A percentile compares a stretch with the other conserved stretches of the same genome.
Evolutionary conservation across 495 filamentous ascomycete genomes (phyloP).

Genomic region (Pyrenopolyporus hunteri): DNA sequence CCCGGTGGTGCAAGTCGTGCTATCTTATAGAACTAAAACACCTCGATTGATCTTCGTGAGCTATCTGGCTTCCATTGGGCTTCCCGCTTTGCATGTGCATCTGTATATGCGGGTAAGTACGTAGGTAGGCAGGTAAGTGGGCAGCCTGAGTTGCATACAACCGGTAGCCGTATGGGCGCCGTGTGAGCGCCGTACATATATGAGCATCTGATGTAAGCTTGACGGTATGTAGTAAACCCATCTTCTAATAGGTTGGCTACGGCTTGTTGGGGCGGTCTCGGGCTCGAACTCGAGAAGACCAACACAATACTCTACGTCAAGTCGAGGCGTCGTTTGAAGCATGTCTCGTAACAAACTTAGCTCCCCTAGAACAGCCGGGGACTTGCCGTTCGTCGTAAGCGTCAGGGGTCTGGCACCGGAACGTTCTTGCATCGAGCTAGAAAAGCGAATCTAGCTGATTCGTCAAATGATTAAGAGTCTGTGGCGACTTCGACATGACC

Average conservation of each 20-base stretch:
- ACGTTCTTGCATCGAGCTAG: conserved; percentile 34
- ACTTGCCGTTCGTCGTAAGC: conserved; percentile 31
- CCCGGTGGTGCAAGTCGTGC: background rate
- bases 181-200: conserved; percentile 1
- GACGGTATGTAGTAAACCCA: no score
- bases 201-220: background rate
- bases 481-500: background rate
- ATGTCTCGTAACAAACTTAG: conserved; percentile 50
- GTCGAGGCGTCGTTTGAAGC: conserved; percentile 52
- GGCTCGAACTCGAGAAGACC: background rate
- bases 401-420: conserved; percentile 22
- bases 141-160: conserved; percentile 26
- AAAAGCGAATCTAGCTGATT: conserved; percentile 43
- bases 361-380: conserved; percentile 45
- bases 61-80: conserved; percentile 20
- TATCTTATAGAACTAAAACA: conserved; percentile 16
- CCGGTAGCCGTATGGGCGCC: background rate
- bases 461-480: conserved; percentile 24
- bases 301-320: background rate
- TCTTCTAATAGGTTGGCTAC: no score
- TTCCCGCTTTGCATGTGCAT: conserved; percentile 37
- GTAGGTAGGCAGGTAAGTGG: conserved; percentile 5
- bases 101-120: conserved; percentile 10
- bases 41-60: conserved; percentile 21
- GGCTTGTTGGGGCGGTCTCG: background rate